Base-by-base conservation (phyloP, 129 eudicot genomes). In the Heracleum sosnowskyi region DNA sequence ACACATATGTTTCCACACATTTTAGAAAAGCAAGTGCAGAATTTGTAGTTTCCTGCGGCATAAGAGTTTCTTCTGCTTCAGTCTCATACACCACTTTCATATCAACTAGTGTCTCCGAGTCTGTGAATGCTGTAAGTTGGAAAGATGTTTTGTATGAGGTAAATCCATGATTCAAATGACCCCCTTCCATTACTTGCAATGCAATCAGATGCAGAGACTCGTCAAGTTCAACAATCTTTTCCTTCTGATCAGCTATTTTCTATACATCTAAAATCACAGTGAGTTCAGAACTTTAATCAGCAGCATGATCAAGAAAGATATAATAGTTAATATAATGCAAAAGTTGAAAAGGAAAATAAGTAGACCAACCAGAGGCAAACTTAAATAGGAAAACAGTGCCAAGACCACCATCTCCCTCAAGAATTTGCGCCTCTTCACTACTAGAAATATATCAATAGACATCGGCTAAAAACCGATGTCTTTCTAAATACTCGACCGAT, bases 381-480 rank as follows among this genome's bases (percentile, higher is more conserved):
- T 79, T 73, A 83, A 89, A 82, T 60, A 86, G 85, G 13, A 84
- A 78, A 41, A 86, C 62, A 76, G 83, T 84, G 41, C 86, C 90
- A 62, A 53, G 26, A 70, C 88, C 85, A 40, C 90, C 92, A 80
- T 89, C 84, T 80, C 90, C 90, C 82, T 89, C 85, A 46, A 88
- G 77, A 31, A 86, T 44, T 81, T 57, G 66, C 1, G 66, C 66
- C 33, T 57, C 66, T 57, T n/a, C n/a, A n/a, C n/a, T n/a, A n/a
- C n/a, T n/a, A n/a, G n/a, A n/a, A n/a, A n/a, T n/a, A n/a, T n/a
- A n/a, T n/a, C n/a, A n/a, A n/a, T n/a, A n/a, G n/a, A n/a, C n/a
- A n/a, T n/a, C n/a, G n/a, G n/a, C n/a, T n/a, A n/a, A n/a, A n/a
- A n/a, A n/a, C n/a, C n/a, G n/a, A n/a, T n/a, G n/a, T n/a, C n/a